Evolutionary conservation across 1,284 basidiomycete species (phyloP), one percentile per base, ranked within the genome.

Genomic region (Fomes fomentarius): DNA sequence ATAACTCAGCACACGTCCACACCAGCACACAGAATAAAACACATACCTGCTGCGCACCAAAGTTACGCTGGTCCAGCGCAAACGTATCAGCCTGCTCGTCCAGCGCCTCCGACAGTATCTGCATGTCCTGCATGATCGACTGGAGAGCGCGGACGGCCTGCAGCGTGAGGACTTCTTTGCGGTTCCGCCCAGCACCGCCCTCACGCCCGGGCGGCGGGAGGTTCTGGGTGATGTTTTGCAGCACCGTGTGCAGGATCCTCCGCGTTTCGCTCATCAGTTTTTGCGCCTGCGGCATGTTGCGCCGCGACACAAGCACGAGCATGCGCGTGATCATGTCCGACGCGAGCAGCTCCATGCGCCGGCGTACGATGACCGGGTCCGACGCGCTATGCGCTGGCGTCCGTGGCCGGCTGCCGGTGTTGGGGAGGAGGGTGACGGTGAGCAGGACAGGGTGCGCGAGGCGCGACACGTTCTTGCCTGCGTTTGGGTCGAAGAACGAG

Each of bases 251-350:
- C 67, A 95, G 74, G 61, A 97, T 95, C 41, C 91, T 80, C 69
- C 89, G 90, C 47, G 94, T 97, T 77, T 96, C 94, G 45, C 82
- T 82, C 69, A 97, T 81, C 52, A 97, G 89, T 63, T 90, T 89
- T 65, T 89, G 86, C 1, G 95, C 95, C 61, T 94, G 92, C 0
- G 83, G 77, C 71, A 86, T 91, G 70, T 96, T 96, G 67, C 91
- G 85, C 63, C 93, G 79, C 17, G 91, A 91, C 42, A 96, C 93
- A 26, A 96, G 81, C 21, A 97, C 88, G 24, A 98, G 80, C 8
- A 91, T 90, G 19, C 95, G 87, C 1, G 93, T 95, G 67, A 97
- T 92, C 93, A 97, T 97, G 72, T 98, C 95, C 25, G 88, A 89
- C 12, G 92, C 88, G 25, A 97, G 81, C 5, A 97, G 82, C 74